Base-by-base conservation (phyloP, 1,284 basidiomycete species). In the Pascua sp. region DNA sequence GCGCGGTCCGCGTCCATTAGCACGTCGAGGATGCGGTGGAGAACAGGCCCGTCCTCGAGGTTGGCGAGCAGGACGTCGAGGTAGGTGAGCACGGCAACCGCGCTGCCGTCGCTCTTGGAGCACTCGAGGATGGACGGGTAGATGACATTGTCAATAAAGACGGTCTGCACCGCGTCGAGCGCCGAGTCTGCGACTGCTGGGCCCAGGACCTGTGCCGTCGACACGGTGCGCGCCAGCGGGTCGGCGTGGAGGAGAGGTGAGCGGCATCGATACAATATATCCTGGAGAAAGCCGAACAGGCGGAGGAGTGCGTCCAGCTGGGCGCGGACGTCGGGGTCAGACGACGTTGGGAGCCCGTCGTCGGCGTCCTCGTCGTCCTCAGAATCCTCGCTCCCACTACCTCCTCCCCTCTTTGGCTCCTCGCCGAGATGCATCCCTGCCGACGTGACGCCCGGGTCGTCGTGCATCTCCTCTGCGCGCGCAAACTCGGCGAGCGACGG, bases 31-130 rank as follows among this genome's bases (percentile, higher is more conserved):
- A 76, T 55, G 12, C 66, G 56, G 13, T 61, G 43, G 10, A 73
- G 56, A 17, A 76, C 57, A 0, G 67, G 66, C 8, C 88, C 87
- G 44, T 86, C 81, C 54, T 85, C 83, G 13, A 94, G 81, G 0
- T 87, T 89, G 49, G 86, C 82, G 52, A 94, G 82, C 79, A 92
- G 87, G 67, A 90, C 84, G 60, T 97, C 91, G 60, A 98, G 86
- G 69, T 98, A 98, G n/a, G 89, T 91, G 83, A 98, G 87, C 51
- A 98, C 92, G 2, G 95, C 95, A 1, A 96, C 89, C 0, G 93
- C 90, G 63, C 92, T 96, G 24, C 94, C 94, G 74, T 98, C 94
- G 8, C 81, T 73, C 61, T 91, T 89, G 0, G 92, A 94, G 76
- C 92, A 96, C 71, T 98, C 94, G 50, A 97, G 81, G 49, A 98